Evolutionary conservation across 2,329 filamentous ascomycete genomes (phyloP), one percentile per base, ranked within the genome.

Genomic region (Lecanicillium sp.): DNA sequence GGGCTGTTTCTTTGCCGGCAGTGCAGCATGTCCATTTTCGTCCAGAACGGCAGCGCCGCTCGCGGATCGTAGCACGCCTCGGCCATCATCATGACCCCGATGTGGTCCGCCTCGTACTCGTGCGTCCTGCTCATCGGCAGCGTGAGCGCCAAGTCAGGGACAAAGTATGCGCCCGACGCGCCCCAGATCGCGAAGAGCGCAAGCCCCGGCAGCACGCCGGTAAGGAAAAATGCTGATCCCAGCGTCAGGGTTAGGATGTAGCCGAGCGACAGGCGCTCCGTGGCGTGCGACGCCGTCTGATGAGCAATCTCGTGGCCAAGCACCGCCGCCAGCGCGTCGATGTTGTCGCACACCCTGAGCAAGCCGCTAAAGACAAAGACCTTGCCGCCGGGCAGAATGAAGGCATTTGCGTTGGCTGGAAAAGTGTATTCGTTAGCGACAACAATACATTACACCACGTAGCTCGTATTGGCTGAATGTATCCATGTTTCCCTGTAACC

Each of bases 251-350:
- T 77, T 49, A 68, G 66, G n/a, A 77, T 72, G 52, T 77, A 71
- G 40, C 69, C 67, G 32, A 70, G 69, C 11, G 75, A 79, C 58
- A 79, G 68, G 26, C 78, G 73, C 70, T 91, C 87, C 15, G 75
- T 81, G 6, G 75, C 68, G 60, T 89, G 85, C 49, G 79, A 76
- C 0, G 84, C 84, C 14, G 87, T 74, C 53, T 84, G 86, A 61
- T 91, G 87, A 15, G 86, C 84, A 52, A 90, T 87, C 68, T 90
- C 87, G 64, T 90, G 87, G 12, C 85, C 84, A 12, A 91, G 70
- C 3, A 91, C 84, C 1, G 86, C 80, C 4, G 87, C 87, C 21
- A 91, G 70, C 3, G 81, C 83, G 60, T 84, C 78, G 49, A 89
- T 84, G 56, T 71, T 81, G 44, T 73, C 61, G 51, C 83, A 84